Evolutionary conservation across 2,329 filamentous ascomycete genomes (phyloP).

Genomic region (Calcarisporium arbuscula): DNA sequence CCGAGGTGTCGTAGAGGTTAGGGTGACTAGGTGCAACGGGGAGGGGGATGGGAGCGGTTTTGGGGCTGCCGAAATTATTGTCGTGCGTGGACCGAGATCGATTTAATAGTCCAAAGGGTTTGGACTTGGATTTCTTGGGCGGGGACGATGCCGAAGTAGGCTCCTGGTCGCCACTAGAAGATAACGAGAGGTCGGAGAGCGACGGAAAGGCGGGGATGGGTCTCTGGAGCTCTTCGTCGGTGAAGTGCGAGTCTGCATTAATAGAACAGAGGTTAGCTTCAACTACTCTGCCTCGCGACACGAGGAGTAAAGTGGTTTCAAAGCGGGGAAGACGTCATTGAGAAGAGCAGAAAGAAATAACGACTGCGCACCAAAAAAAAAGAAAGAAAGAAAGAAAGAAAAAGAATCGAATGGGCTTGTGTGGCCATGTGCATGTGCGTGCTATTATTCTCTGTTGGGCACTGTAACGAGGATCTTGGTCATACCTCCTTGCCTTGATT

Average conservation of each 20-base stretch:
- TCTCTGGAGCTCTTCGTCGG: constrained; percentile 29
- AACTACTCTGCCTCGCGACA: no score
- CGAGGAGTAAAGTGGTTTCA: no score
- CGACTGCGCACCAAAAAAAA: constrained; percentile 1
- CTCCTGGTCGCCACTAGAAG: constrained; percentile 43
- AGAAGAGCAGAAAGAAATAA: neutral
- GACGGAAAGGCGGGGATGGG: constrained; percentile 35
- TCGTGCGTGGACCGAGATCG: constrained; percentile 47
- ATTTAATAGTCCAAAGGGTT: constrained; percentile 46
- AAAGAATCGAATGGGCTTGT: neutral
- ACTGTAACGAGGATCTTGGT: no score
- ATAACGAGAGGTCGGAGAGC: constrained; percentile 47
- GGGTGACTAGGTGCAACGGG: constrained; percentile 18
- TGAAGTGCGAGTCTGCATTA: constrained; percentile 18
- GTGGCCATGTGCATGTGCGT: constrained; percentile 1
- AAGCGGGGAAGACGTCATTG: constrained; percentile 14
- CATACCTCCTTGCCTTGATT: constrained; percentile 27
- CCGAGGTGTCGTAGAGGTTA: constrained; percentile 21
- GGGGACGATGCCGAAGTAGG: constrained; percentile 23
- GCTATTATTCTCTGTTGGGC: constrained; percentile 2
- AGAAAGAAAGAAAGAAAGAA: no score
- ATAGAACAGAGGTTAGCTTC: constrained; percentile 3
- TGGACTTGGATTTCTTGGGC: constrained; percentile 45
- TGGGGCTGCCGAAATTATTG: constrained; percentile 37
- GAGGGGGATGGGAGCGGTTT: constrained; percentile 22